Percentiles rank a stretch among this genome's conserved stretches.
Conservation (phyloP, 2,329 filamentous ascomycete genomes). For the Xylaria sp. region DNA sequence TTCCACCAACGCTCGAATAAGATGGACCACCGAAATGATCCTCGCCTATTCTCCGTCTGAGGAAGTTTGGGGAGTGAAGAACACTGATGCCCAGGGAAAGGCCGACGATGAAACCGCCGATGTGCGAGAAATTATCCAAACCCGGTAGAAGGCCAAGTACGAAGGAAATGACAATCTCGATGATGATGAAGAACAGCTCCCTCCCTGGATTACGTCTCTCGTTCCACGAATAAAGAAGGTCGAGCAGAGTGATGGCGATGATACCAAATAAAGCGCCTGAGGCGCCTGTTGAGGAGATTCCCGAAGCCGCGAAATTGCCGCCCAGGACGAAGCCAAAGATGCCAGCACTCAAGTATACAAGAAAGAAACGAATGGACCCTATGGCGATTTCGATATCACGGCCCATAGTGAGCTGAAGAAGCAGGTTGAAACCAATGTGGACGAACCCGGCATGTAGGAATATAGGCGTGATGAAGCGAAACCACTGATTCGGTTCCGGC, state of each 20-base stretch:
- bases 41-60: constrained; percentile 78
- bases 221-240: constrained; percentile 92
- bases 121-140: constrained; percentile 96
- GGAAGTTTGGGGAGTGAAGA: constrained; percentile 84
- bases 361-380: constrained; percentile 83
- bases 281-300: constrained; percentile 85
- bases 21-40: constrained; percentile 63
- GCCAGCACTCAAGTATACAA: constrained; percentile 90
- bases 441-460: constrained; percentile 95
- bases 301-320: constrained; percentile 88
- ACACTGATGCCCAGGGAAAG: constrained; percentile 86
- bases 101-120: constrained; percentile 94
- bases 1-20: constrained; percentile 73
- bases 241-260: constrained; percentile 86
- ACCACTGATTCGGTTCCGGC: constrained; percentile 91
- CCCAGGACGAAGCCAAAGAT: constrained; percentile 97
- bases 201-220: constrained; percentile 79
- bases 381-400: constrained; percentile 93
- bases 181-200: constrained; percentile 85
- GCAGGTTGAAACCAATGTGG: constrained; percentile 94
- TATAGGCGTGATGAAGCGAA: constrained; percentile 92
- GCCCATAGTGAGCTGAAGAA: constrained; percentile 88
- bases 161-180: constrained; percentile 90
- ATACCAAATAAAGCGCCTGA: constrained; percentile 93
- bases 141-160: constrained; percentile 91